phyloP scores from a whole-genome alignment of 2,329 filamentous ascomycete species.

The Colletotrichum sp. region DNA sequence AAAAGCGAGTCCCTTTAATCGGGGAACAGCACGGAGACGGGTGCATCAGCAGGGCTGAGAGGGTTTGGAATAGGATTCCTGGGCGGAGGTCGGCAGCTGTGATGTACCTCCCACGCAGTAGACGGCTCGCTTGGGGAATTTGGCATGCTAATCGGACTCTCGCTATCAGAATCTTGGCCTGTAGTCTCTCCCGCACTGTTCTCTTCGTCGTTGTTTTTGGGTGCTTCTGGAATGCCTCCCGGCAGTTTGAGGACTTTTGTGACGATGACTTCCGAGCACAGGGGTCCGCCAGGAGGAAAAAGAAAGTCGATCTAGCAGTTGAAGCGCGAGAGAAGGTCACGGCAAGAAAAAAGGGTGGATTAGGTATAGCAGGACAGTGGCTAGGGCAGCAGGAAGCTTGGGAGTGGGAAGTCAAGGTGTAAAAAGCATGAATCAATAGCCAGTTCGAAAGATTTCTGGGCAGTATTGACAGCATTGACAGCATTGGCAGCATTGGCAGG shows the following conservation, averaged over 20 bases:
- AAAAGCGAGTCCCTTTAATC: not conserved
- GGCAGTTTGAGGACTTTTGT: not conserved
- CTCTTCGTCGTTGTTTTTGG: not conserved
- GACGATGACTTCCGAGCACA: not conserved
- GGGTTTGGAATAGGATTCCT: not conserved
- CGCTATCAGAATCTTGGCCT: not conserved
- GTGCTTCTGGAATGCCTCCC: not conserved
- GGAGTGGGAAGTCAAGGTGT: no score
- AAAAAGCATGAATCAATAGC: no score
- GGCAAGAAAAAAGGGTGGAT: no score
- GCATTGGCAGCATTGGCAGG: no score
- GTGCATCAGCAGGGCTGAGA: not conserved
- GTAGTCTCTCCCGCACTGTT: not conserved
- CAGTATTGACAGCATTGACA: no score
- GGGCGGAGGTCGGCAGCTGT: not conserved
- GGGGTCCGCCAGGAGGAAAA: not conserved
- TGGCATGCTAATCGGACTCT: not conserved
- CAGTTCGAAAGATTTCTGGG: no score
- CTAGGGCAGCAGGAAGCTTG: no score
- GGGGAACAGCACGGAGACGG: not conserved
- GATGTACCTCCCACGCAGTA: not conserved
- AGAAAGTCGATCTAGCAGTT: no score
- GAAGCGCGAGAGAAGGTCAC: no score
- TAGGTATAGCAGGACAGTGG: no score
- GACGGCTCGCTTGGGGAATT: not conserved